Percentiles rank a stretch among this genome's conserved stretches.
These are phyloP conservation scores for Jatropha podagrica DNA, from an alignment of 441 rosid genomes.

Conservation along the genomic window DNA sequence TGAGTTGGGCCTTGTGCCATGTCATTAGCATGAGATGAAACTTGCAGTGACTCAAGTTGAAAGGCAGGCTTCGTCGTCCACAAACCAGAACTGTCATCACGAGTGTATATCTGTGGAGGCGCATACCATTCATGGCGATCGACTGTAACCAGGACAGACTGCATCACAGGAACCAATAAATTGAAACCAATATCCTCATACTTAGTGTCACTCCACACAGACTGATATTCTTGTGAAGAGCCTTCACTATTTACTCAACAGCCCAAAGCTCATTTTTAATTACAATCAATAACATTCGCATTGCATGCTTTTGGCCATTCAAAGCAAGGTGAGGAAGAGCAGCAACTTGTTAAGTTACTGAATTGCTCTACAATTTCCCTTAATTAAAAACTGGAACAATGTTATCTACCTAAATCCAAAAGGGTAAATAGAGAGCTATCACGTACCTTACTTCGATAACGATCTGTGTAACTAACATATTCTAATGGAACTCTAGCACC, in stretches of 20 bases:
- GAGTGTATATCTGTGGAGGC: constrained; percentile 87
- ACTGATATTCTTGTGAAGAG: neutral
- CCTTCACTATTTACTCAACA: neutral
- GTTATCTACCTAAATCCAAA: neutral
- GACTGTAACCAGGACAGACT: constrained; percentile 90
- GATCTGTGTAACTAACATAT: constrained; percentile 81
- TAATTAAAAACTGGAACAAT: neutral
- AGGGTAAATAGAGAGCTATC: neutral
- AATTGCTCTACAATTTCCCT: too few species aligned
- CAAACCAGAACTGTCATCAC: constrained; percentile 87
- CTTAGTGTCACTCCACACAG: neutral
- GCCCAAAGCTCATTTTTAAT: neutral
- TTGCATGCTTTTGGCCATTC: neutral
- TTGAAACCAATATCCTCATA: neutral
- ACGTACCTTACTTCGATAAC: constrained; percentile 91
- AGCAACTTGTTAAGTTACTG: too few species aligned
- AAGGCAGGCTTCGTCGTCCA: constrained; percentile 81
- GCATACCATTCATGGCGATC: constrained; percentile 99
- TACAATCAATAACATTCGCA: neutral
- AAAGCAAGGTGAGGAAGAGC: neutral
- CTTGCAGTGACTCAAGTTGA: constrained; percentile 35
- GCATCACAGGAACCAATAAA: constrained; percentile 30
- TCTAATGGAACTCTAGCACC: constrained; percentile 97
- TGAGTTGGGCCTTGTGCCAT: constrained; percentile 32
- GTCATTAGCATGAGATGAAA: constrained; percentile 35